Percentiles rank a stretch among this genome's conserved stretches.
Conservation (phyloP, 805 yeast genomes). For the Wickerhamomyces tratensis region DNA sequence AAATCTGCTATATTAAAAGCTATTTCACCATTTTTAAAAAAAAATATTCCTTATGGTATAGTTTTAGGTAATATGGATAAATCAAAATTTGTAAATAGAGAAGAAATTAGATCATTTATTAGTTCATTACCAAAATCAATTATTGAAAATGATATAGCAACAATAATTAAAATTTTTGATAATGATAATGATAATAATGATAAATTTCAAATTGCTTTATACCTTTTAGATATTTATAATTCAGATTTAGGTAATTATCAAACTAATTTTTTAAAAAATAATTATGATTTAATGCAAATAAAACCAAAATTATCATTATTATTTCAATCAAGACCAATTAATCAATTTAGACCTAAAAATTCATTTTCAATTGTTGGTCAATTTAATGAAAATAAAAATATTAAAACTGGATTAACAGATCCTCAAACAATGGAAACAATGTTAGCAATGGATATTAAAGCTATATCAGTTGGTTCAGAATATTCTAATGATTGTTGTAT, state of each 20-base stretch:
- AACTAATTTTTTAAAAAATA: conserved; percentile 23
- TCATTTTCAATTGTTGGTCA: conserved; percentile 30
- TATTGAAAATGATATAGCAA: conserved; percentile 26
- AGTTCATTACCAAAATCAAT: conserved; percentile 30
- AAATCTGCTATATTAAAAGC: conserved; percentile 54
- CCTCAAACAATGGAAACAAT: conserved; percentile 35
- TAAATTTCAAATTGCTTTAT: conserved; percentile 27
- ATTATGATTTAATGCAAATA: conserved; percentile 13
- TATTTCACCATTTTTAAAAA: conserved; percentile 40
- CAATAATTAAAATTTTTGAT: conserved; percentile 35
- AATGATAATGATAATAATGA: conserved; percentile 6
- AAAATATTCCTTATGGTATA: conserved; percentile 50
- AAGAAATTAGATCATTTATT: conserved; percentile 34
- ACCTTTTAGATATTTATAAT: conserved; percentile 43
- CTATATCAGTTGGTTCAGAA: conserved; percentile 58
- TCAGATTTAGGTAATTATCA: conserved; percentile 36
- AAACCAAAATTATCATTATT: conserved; percentile 37
- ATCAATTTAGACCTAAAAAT: conserved; percentile 38
- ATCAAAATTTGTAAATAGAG: conserved; percentile 35
- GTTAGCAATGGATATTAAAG: conserved; percentile 36
- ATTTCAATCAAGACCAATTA: conserved; percentile 59
- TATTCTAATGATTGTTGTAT: conserved; percentile 61
- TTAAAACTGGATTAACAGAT: conserved; percentile 21
- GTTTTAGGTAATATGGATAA: conserved; percentile 55
- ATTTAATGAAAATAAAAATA: conserved; percentile 25